Evolutionary conservation across 2,329 filamentous ascomycete genomes (phyloP).

Genomic region (Colletotrichum plurivorum): DNA sequence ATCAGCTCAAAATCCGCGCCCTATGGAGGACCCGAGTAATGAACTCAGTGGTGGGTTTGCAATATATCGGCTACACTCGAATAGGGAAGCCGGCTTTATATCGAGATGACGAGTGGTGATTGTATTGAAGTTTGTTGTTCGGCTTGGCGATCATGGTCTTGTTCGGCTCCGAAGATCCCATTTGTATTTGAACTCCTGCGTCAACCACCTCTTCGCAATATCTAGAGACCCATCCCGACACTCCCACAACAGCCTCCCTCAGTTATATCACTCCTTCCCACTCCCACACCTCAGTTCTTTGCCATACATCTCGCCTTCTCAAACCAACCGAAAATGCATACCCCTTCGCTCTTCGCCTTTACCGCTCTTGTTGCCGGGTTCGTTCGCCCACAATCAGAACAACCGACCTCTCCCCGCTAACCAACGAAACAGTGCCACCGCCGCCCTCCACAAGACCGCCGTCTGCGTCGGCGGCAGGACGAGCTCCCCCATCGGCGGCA

Average conservation of each 20-base stretch:
- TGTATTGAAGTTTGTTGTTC: not conserved
- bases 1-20: not conserved
- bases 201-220: not conserved
- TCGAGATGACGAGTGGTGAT: not conserved
- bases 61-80: not conserved
- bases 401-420: too few species aligned
- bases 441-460: conserved; percentile 18
- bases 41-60: not conserved
- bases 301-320: not conserved
- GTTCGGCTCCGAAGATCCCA: not conserved
- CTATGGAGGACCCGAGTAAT: not conserved
- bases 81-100: not conserved
- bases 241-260: not conserved
- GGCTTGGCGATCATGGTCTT: not conserved
- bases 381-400: not conserved
- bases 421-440: not conserved
- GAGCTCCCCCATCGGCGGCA: conserved; percentile 22
- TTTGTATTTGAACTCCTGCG: not conserved
- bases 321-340: not conserved
- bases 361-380: conserved; percentile 6
- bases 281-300: not conserved
- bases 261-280: not conserved
- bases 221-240: not conserved
- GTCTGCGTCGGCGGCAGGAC: conserved; percentile 11
- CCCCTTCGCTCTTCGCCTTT: not conserved